Conservation (phyloP, 208 protist genomes). For the Leishmania aethiopica region DNA sequence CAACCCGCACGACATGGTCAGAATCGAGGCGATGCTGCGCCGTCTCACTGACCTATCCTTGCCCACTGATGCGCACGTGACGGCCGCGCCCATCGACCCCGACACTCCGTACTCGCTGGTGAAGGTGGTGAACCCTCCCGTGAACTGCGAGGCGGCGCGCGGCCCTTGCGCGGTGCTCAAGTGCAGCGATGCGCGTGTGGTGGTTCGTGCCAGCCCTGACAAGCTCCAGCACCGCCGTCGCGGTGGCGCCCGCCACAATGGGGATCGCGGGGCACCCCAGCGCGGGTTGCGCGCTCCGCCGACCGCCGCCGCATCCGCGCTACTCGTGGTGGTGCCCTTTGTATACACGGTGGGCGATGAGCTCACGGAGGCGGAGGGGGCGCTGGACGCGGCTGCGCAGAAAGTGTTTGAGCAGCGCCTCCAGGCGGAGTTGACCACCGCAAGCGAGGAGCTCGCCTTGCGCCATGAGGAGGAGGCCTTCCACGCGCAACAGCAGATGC, state of each 20-base stretch:
- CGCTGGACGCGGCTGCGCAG: constrained; percentile 73
- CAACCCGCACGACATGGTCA: constrained; percentile 56
- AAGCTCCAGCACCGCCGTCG: constrained; percentile 15
- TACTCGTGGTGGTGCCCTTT: constrained; percentile 70
- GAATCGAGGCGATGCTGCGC: constrained; percentile 43
- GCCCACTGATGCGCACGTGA: constrained; percentile 29
- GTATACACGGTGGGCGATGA: constrained; percentile 80
- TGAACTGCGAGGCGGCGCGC: constrained; percentile 29
- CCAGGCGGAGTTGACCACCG: constrained; percentile 42
- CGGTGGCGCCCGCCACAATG: constrained; percentile 3
- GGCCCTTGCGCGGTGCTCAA: constrained; percentile 55
- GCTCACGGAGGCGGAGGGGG: constrained; percentile 76
- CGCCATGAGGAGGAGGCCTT: constrained; percentile 87
- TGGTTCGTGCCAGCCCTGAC: constrained; percentile 20
- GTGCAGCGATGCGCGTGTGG: constrained; percentile 13
- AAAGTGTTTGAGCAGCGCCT: constrained; percentile 68
- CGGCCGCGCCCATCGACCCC: constrained; percentile 45
- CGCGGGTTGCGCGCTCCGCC: not conserved
- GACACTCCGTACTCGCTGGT: constrained; percentile 73
- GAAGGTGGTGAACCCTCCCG: constrained; percentile 71
- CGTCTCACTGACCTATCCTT: constrained; percentile 5
- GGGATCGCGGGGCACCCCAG: not conserved
- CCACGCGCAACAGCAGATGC: constrained; percentile 77
- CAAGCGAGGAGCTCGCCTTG: constrained; percentile 67
- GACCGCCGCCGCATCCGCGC: not conserved